Base-by-base conservation (phyloP, 164 flowering plant genomes). In the Vitis rotundifolia region DNA sequence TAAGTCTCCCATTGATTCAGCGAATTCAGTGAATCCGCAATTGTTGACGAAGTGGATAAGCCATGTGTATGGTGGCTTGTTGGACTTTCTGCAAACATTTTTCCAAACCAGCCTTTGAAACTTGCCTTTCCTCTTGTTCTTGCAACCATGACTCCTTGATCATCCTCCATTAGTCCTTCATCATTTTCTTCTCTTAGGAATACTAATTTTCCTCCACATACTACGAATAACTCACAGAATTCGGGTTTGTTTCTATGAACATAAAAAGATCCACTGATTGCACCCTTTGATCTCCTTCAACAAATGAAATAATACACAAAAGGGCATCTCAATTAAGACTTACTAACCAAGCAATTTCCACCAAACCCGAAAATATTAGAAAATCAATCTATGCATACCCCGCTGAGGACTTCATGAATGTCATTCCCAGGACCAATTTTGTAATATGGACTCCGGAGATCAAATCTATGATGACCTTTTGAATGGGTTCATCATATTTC, bases 401-500 rank as follows among this genome's bases (percentile, higher is more conserved):
- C 15, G 84, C 73, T 53, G 87, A 81, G 58, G 87, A 73, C 73
- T 75, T 88, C 78, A 86, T 71, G 82, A 84, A 75, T 28, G 87
- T 71, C 9, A 86, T 78, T 16, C 78, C 87, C 84, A 87, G 81
- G 57, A 89, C 96, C 73, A 91, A 64, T 77, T 84, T 87, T 73
- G 87, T 82, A 48, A 91, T 84, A 52, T 61, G 59, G 48, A 73
- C 75, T 13, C 68, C 68, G 1, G 85, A 79, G 61, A 91, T 85
- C 69, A 84, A 71, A 56, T 78, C 87, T 9, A 86, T 47, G 1
- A 89, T 68, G 63, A 68, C 67, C 64, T 81, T 82, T 2, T 86
- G 86, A 58, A 84, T 63, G 0, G 87, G 82, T 58, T 88, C 82
- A 31, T 84, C 90, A 51, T 67, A 65, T 68, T 67, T 86, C 58